Conservation (phyloP, 1,284 basidiomycete species). For the Phenoliferia sp. region DNA sequence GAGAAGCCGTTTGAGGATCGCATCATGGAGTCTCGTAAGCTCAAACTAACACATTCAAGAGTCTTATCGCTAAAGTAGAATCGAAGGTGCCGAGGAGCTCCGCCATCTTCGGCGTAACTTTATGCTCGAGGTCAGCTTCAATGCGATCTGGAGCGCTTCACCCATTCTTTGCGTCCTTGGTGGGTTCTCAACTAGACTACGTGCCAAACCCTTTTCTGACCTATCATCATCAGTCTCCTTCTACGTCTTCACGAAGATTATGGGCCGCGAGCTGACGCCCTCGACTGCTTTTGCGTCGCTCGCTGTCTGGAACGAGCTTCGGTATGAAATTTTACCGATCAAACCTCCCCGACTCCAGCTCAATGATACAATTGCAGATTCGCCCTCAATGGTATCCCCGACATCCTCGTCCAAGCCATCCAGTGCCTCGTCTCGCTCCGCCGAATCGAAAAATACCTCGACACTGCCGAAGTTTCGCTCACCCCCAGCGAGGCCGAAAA, state of each 20-base stretch:
- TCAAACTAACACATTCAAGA: neutral
- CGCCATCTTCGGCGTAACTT: slow-evolving; percentile 61
- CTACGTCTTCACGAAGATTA: slow-evolving; percentile 43
- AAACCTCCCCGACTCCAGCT: neutral
- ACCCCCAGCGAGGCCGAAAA: neutral
- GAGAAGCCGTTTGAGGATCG: slow-evolving; percentile 80
- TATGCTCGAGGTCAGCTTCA: slow-evolving; percentile 75
- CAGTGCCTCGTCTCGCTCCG: slow-evolving; percentile 76
- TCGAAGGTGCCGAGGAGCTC: slow-evolving; percentile 20
- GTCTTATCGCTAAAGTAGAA: neutral
- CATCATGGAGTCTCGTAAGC: slow-evolving; percentile 51
- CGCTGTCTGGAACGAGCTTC: slow-evolving; percentile 76
- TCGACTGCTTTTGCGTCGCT: slow-evolving; percentile 76
- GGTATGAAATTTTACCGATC: slow-evolving; percentile 33
- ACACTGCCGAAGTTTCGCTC: slow-evolving; percentile 27
- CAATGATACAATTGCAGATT: slow-evolving; percentile 45
- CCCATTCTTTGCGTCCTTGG: slow-evolving; percentile 36
- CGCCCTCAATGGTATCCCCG: slow-evolving; percentile 60
- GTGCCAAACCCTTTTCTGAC: no score
- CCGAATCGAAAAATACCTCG: slow-evolving; percentile 62
- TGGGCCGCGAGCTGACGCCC: slow-evolving; percentile 65
- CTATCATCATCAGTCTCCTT: slow-evolving; percentile 44
- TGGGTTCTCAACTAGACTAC: slow-evolving; percentile 18
- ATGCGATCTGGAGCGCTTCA: slow-evolving; percentile 63
- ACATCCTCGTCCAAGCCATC: slow-evolving; percentile 23